Percentiles rank a stretch among this genome's conserved stretches.
Evolutionary conservation across 176 grass and related monocot genomes (phyloP).

Genomic region (Guadua angustifolia): DNA sequence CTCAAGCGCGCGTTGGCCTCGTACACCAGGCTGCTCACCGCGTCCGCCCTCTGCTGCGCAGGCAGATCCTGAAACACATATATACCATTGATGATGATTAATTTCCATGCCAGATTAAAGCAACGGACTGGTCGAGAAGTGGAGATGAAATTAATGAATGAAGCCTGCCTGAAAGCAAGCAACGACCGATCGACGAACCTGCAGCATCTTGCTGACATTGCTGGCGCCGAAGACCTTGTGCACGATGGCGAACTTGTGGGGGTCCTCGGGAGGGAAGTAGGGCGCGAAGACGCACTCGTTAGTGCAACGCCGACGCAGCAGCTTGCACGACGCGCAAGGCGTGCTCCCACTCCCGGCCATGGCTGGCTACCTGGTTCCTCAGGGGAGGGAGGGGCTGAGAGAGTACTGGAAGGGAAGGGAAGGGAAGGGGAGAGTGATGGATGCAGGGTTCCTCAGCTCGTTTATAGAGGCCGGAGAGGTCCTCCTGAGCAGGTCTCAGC

Average conservation of each 20-base stretch:
- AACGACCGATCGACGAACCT: constrained; percentile 6
- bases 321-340: constrained; percentile 63
- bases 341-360: constrained; percentile 39
- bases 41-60: constrained; percentile 59
- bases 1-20: constrained; percentile 75
- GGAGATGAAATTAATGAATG: no score
- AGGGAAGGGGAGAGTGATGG: constrained; percentile 11
- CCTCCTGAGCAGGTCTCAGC: no score
- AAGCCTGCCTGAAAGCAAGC: no score
- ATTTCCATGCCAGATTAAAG: no score
- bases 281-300: constrained; percentile 79
- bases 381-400: no score
- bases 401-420: not conserved
- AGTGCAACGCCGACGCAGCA: constrained; percentile 66
- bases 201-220: constrained; percentile 95
- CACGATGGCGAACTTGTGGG: constrained; percentile 72
- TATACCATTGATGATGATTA: no score
- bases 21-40: constrained; percentile 84
- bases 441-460: not conserved
- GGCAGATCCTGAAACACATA: constrained; percentile 40
- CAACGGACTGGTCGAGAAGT: no score
- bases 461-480: constrained; percentile 26
- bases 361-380: no score
- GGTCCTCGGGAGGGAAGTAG: constrained; percentile 90
- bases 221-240: constrained; percentile 88